These are phyloP conservation scores for Radiomyces spectabilis DNA, from an alignment of 192 early-diverging fungal species.

Conservation along the genomic window DNA sequence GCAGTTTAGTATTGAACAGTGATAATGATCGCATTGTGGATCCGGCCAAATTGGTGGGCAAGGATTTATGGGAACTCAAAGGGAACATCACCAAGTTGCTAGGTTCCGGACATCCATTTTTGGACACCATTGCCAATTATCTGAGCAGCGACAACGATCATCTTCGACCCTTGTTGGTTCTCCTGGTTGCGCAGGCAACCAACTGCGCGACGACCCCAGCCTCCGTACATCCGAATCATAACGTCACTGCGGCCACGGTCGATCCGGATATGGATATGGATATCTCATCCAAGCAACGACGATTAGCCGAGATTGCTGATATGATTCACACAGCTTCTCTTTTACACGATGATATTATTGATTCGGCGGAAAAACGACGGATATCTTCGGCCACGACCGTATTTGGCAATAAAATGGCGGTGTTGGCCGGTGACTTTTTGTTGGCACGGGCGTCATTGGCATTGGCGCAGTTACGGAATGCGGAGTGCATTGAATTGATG, in stretches of 20 bases:
- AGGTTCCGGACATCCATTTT: conserved; percentile 82
- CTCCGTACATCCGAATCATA: no score
- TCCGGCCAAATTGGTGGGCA: conserved; percentile 70
- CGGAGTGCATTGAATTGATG: conserved; percentile 90
- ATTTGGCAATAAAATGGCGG: conserved; percentile 97
- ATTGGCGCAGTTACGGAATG: conserved; percentile 78
- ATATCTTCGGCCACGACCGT: conserved; percentile 73
- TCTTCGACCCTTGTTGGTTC: conserved; percentile 85
- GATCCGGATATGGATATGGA: not conserved
- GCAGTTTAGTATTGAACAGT: conserved; percentile 31
- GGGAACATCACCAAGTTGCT: conserved; percentile 77
- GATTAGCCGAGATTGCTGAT: conserved; percentile 94
- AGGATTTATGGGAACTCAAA: conserved; percentile 79
- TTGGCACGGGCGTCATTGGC: conserved; percentile 90
- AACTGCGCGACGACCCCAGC: conserved; percentile 53
- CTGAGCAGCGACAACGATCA: conserved; percentile 83
- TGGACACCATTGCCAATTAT: conserved; percentile 86
- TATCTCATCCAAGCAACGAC: conserved; percentile 80
- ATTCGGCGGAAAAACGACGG: conserved; percentile 62
- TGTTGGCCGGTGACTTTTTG: conserved; percentile 90
- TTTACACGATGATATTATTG: conserved; percentile 90
- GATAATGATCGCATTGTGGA: conserved; percentile 46
- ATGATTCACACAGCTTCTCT: conserved; percentile 97
- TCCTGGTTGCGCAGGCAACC: conserved; percentile 85
- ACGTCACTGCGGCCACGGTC: not conserved